phyloP scores from a whole-genome alignment of 345 rosid genomes.

The Garcia nutans region DNA sequence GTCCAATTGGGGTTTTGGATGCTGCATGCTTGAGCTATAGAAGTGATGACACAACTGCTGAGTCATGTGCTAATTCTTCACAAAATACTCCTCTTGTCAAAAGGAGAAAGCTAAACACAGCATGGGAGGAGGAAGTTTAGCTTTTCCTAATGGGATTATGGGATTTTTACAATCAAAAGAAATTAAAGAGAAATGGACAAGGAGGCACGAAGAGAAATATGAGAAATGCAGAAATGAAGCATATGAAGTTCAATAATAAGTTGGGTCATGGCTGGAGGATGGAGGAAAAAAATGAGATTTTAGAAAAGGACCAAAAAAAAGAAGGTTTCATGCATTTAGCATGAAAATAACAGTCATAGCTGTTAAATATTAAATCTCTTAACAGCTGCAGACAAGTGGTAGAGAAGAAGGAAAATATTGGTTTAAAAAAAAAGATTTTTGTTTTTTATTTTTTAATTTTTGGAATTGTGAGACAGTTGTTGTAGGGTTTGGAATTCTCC shows the following conservation, averaged over 20 bases:
- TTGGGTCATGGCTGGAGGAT: slow-evolving; percentile 33
- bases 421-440: background rate
- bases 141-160: background rate
- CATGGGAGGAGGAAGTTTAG: slow-evolving; percentile 26
- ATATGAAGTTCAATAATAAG: slow-evolving; percentile 28
- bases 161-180: slow-evolving; percentile 1
- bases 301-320: background rate
- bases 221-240: background rate
- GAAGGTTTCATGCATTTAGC: slow-evolving; percentile 33
- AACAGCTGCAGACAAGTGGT: slow-evolving; percentile 34
- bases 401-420: slow-evolving; percentile 2
- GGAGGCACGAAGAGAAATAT: background rate
- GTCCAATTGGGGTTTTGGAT: slow-evolving; percentile 71
- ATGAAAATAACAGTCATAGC: slow-evolving; percentile 39
- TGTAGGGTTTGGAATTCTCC: slow-evolving; percentile 9
- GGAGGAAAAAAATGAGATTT: slow-evolving; percentile 12
- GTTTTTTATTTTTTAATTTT: slow-evolving; percentile 1
- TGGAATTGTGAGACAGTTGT: slow-evolving; percentile 24
- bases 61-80: slow-evolving; percentile 47
- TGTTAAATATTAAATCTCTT: slow-evolving; percentile 56
- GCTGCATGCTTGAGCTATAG: slow-evolving; percentile 71
- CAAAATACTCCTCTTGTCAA: slow-evolving; percentile 39
- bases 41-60: slow-evolving; percentile 46
- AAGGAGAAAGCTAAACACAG: slow-evolving; percentile 50
- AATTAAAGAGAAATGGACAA: background rate